These are phyloP conservation scores for Plasmodium berghei DNA, from an alignment of 169 alveolate species.

Conservation along the genomic window DNA sequence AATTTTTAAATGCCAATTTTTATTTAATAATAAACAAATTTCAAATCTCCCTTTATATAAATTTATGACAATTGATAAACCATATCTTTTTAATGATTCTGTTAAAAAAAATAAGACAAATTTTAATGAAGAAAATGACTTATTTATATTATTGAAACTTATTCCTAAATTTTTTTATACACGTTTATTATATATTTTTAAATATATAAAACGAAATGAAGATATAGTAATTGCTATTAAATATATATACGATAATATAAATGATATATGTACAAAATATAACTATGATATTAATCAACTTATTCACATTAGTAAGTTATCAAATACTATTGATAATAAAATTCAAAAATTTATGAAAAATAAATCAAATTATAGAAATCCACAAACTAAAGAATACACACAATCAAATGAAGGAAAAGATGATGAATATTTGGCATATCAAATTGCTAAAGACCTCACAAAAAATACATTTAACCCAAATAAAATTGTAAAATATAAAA, in stretches of 20 bases:
- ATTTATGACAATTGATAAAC: conserved; percentile 3
- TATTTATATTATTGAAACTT: conserved; percentile 31
- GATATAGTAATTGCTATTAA: conserved; percentile 45
- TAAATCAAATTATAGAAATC: not conserved
- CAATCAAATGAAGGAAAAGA: not conserved
- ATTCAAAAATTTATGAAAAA: not conserved
- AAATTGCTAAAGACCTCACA: conserved; percentile 29
- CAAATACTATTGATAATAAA: conserved; percentile 2
- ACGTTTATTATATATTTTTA: conserved; percentile 31
- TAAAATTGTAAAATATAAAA: conserved; percentile 20
- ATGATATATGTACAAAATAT: conserved; percentile 28
- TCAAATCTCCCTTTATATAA: conserved; percentile 15
- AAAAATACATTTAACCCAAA: conserved; percentile 38
- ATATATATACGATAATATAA: conserved; percentile 50
- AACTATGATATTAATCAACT: conserved; percentile 46
- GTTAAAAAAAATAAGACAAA: not conserved
- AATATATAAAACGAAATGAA: conserved; percentile 26
- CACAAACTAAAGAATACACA: not conserved
- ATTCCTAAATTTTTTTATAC: conserved; percentile 55
- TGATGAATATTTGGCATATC: not conserved
- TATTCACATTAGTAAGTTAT: not conserved
- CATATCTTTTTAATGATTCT: not conserved
- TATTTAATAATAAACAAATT: conserved; percentile 21
- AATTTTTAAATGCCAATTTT: conserved; percentile 16
- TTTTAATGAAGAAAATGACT: not conserved